Conservation (phyloP, 257 asterid genomes). For the Solanum boliviense region DNA sequence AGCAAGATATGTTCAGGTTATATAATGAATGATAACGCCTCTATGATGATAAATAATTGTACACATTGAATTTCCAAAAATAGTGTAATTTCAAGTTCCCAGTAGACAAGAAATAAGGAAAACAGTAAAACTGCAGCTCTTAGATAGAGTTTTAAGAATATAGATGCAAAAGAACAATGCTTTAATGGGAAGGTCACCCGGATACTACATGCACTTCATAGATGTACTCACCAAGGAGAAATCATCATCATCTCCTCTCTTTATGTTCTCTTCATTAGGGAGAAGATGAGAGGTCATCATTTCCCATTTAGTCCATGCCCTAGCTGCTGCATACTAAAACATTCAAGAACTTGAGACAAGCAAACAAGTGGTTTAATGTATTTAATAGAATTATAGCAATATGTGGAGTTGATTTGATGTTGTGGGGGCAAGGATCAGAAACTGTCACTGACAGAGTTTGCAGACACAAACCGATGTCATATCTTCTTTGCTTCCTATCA, state of each 20-base stretch:
- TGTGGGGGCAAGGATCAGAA: background rate
- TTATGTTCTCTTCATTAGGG: conserved; percentile 56
- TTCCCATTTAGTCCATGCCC: conserved; percentile 99
- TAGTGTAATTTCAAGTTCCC: background rate
- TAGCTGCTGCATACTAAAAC: conserved; percentile 77
- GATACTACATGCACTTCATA: background rate
- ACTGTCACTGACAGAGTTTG: background rate
- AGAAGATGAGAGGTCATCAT: conserved; percentile 91
- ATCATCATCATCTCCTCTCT: conserved; percentile 72
- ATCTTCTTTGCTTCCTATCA: background rate
- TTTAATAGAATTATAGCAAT: background rate
- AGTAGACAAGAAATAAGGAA: background rate
- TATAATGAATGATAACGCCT: background rate
- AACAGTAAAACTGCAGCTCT: background rate
- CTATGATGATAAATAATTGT: background rate
- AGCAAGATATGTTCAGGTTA: background rate
- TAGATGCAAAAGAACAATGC: background rate
- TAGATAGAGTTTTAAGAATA: background rate
- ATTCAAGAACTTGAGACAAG: conserved; percentile 12
- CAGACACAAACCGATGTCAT: background rate
- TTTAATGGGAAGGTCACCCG: background rate
- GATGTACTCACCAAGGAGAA: conserved; percentile 79
- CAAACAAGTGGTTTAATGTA: background rate
- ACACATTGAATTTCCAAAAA: background rate
- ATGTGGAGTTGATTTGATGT: background rate